These are phyloP conservation scores for Tulasnella calospora DNA, from an alignment of 768 basidiomycete species.

Conservation along the genomic window DNA sequence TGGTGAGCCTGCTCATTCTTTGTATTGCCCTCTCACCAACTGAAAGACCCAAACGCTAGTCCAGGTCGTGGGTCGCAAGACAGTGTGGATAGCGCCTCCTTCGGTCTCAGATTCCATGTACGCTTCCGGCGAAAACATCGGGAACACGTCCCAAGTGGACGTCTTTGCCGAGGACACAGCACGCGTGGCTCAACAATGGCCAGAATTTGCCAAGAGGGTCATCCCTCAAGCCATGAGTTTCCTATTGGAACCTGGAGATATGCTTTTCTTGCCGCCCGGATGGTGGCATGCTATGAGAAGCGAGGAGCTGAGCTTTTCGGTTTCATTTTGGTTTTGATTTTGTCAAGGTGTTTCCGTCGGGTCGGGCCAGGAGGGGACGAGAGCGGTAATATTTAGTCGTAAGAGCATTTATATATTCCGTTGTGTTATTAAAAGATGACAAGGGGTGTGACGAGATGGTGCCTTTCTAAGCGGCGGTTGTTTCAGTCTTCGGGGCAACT, in stretches of 20 bases:
- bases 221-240: constrained; percentile 59
- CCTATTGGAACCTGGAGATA: constrained; percentile 72
- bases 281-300: constrained; percentile 95
- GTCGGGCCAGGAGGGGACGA: neutral
- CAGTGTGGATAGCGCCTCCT: constrained; percentile 87
- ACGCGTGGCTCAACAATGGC: constrained; percentile 29
- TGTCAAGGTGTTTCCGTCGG: neutral
- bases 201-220: constrained; percentile 26
- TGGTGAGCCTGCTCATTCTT: constrained; percentile 44
- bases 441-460: neutral
- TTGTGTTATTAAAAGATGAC: neutral
- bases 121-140: constrained; percentile 10
- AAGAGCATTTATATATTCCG: neutral
- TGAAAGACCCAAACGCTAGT: constrained; percentile 43
- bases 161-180: constrained; percentile 51
- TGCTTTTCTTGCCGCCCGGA: constrained; percentile 82
- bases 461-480: neutral
- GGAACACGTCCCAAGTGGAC: constrained; percentile 77
- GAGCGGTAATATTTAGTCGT: neutral
- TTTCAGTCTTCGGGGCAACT: neutral
- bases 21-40: neutral
- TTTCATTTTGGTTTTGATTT: constrained; percentile 89
- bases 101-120: constrained; percentile 46
- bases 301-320: constrained; percentile 75
- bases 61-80: constrained; percentile 85